A percentile compares a stretch with the other conserved stretches of the same genome.
Conservation (phyloP, 2,329 filamentous ascomycete species). For the Aspergillus spinulosporus region DNA sequence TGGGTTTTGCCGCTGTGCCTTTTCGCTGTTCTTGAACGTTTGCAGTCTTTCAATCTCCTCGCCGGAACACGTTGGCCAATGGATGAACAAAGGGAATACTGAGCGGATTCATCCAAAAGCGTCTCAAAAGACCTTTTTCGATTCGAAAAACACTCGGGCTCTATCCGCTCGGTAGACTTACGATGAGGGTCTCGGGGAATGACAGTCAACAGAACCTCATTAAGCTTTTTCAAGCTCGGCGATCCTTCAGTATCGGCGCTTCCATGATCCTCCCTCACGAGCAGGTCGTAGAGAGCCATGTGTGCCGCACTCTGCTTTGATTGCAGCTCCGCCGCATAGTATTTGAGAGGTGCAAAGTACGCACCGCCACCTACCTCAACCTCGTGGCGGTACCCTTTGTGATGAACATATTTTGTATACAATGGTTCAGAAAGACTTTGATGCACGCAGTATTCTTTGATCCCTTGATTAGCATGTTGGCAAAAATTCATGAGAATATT, state of each 20-base stretch:
- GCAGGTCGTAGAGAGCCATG: constrained; percentile 27
- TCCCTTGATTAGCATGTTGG: neutral
- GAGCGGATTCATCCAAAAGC: neutral
- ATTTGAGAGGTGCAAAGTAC: constrained; percentile 23
- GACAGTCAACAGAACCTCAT: constrained; percentile 3
- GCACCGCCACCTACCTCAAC: constrained; percentile 24
- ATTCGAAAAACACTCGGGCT: constrained; percentile 6
- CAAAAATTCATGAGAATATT: neutral
- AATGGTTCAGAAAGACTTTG: constrained; percentile 19
- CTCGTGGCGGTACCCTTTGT: constrained; percentile 29
- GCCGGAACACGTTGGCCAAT: neutral
- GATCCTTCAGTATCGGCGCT: constrained; percentile 7
- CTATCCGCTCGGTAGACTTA: neutral
- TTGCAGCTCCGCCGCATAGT: constrained; percentile 25
- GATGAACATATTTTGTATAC: constrained; percentile 28
- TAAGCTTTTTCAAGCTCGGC: constrained; percentile 2
- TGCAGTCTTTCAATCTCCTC: neutral
- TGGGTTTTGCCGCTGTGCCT: neutral
- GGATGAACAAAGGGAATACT: neutral
- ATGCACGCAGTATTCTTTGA: constrained; percentile 28
- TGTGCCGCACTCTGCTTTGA: constrained; percentile 35
- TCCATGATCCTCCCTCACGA: constrained; percentile 16
- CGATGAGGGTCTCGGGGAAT: constrained; percentile 3
- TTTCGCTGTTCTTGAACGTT: neutral
- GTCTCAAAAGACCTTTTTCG: constrained; percentile 4